A percentile compares a stretch with the other conserved stretches of the same genome.
These are phyloP conservation scores for Delphinella strobiligena DNA, from an alignment of 2,329 filamentous ascomycete genomes.

Conservation along the genomic window DNA sequence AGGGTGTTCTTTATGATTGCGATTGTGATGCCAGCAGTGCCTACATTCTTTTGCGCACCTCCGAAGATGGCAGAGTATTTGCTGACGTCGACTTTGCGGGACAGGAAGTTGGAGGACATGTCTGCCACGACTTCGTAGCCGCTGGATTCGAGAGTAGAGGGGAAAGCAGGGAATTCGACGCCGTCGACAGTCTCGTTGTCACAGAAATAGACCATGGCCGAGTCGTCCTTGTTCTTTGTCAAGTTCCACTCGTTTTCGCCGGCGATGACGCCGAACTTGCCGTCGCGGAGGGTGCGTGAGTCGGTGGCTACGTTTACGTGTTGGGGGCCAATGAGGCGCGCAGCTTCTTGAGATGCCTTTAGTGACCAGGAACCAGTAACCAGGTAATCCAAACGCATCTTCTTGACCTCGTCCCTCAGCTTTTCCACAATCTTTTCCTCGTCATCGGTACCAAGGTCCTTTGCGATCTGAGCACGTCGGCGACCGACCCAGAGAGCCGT, in stretches of 20 bases:
- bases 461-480: slow-evolving; percentile 47
- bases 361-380: slow-evolving; percentile 84
- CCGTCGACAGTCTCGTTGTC: slow-evolving; percentile 93
- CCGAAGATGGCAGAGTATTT: slow-evolving; percentile 81
- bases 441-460: slow-evolving; percentile 40
- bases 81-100: slow-evolving; percentile 59
- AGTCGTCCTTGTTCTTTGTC: slow-evolving; percentile 46
- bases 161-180: slow-evolving; percentile 73
- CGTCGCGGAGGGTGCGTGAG: slow-evolving; percentile 47
- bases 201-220: slow-evolving; percentile 73
- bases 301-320: slow-evolving; percentile 72
- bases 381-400: slow-evolving; percentile 77
- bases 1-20: slow-evolving; percentile 73
- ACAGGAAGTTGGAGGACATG: slow-evolving; percentile 91
- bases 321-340: slow-evolving; percentile 62
- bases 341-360: slow-evolving; percentile 78
- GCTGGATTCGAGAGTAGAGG: slow-evolving; percentile 45
- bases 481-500: slow-evolving; percentile 70
- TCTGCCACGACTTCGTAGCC: slow-evolving; percentile 72
- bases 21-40: slow-evolving; percentile 74
- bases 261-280: slow-evolving; percentile 80
- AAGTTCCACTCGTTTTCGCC: slow-evolving; percentile 65
- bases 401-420: slow-evolving; percentile 52
- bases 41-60: slow-evolving; percentile 90
- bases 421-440: slow-evolving; percentile 49